Evolutionary conservation across 495 filamentous ascomycete genomes (phyloP), one percentile per base, ranked within the genome.

Genomic region (Hypoxylon fragiforme): DNA sequence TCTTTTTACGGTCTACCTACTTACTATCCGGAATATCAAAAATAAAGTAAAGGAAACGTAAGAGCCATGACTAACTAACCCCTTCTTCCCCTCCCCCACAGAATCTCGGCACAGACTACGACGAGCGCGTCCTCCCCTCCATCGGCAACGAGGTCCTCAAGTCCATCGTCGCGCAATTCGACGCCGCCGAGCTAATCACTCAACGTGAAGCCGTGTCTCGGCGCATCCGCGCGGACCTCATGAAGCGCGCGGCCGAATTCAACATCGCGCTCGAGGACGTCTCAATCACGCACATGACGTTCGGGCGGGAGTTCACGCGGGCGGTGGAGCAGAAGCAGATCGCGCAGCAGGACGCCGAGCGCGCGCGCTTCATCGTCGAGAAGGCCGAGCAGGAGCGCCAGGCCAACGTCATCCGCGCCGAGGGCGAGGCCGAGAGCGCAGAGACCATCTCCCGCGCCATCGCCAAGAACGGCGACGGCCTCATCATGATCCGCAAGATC

Each of bases 101-200:
- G 79, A 77, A 76, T 64, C 92, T 97, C 73, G 94, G 94, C 67
- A 86, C 82, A 74, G 94, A 99, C 72, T 99, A 99, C 80, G 94
- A 99, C 74, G 94, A 99, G 79, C 89, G 94, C 74, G 94, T 99
- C 36, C 91, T 99, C 66, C 94, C 94, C 45, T 99, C 94, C 66
- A 97, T 99, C 81, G 94, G 94, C 68, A 99, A 99, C 81, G 94
- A 99, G 87, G 94, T 99, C 63, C 90, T 99, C 69, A 99, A 99
- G 77, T 81, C 94, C 57, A 97, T 97, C 74, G 94, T 99, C 43
- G 94, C 94, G 61, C 94, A 97, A 70, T 99, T 97, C 80, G 94
- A 99, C 74, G 94, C 94, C 63, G 94, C 94, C 46, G 94, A 99
- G 74, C 88, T 99, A 48, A 99, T 99, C 84, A 99, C 94, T 42